phyloP scores from a whole-genome alignment of 176 grass and related monocot genomes.

The Zizania latifolia region DNA sequence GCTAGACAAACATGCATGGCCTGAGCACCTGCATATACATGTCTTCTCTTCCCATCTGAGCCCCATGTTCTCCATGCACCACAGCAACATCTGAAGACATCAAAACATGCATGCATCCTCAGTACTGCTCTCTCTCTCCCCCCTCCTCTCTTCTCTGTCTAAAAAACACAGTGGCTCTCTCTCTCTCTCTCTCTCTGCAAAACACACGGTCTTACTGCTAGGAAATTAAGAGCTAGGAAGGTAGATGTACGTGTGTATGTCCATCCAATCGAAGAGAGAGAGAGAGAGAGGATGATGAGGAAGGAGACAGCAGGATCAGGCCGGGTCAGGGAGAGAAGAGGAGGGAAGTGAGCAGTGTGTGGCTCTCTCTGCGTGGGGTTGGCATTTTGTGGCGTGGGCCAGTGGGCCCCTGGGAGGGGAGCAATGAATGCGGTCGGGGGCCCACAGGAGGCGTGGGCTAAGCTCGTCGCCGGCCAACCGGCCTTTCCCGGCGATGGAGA shows the following conservation, averaged over 20 bases:
- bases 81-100: conserved; percentile 21
- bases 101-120: background rate
- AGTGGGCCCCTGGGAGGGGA: conserved; percentile 12
- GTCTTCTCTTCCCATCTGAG: background rate
- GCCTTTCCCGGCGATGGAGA: conserved; percentile 61
- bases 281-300: background rate
- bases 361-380: conserved; percentile 17
- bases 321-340: conserved; percentile 18
- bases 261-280: background rate
- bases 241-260: background rate
- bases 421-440: conserved; percentile 23
- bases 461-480: background rate
- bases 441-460: conserved; percentile 37
- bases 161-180: background rate
- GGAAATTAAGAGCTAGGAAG: conserved; percentile 3
- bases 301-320: background rate
- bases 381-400: conserved; percentile 65
- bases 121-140: background rate
- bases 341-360: background rate
- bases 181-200: background rate
- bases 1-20: conserved; percentile 5
- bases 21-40: background rate
- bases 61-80: conserved; percentile 18
- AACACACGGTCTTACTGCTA: background rate
- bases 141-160: background rate